Percentiles rank a stretch among this genome's conserved stretches.
Evolutionary conservation across 2,329 filamentous ascomycete species (phyloP).

Genomic region (Magnaporthiopsis rhizophila): DNA sequence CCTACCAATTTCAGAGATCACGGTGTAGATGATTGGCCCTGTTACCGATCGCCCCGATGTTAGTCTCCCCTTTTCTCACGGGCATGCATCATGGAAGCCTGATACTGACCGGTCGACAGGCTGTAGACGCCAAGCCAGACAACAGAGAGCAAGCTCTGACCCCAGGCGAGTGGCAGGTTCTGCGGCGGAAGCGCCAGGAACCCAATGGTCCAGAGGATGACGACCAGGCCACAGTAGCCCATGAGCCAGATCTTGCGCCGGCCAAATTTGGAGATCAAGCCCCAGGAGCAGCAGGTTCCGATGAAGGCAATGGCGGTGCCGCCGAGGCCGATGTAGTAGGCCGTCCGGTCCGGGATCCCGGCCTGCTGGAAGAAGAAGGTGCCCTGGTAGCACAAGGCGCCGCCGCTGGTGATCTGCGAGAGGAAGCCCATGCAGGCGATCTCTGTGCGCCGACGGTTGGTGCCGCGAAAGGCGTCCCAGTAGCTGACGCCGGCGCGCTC

Average conservation of each 20-base stretch:
- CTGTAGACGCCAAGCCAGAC: constrained; percentile 37
- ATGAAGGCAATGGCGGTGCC: constrained; percentile 35
- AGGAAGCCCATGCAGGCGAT: constrained; percentile 33
- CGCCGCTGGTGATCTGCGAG: constrained; percentile 33
- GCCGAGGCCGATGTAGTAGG: constrained; percentile 33
- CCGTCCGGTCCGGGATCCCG: constrained; percentile 27
- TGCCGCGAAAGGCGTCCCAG: constrained; percentile 38
- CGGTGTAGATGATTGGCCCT: constrained; percentile 35
- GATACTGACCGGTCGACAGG: constrained; percentile 26
- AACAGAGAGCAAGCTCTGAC: constrained; percentile 31
- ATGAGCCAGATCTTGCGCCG: constrained; percentile 33
- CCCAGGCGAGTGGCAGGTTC: constrained; percentile 27
- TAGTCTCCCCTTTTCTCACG: no score
- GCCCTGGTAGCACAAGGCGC: constrained; percentile 29
- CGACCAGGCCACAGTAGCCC: constrained; percentile 29
- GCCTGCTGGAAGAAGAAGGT: constrained; percentile 40
- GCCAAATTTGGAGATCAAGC: constrained; percentile 32
- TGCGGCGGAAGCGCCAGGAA: constrained; percentile 31
- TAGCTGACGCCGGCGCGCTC: constrained; percentile 30
- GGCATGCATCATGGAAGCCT: no score
- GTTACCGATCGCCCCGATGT: no score
- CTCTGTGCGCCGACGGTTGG: constrained; percentile 37
- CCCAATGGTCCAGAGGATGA: constrained; percentile 35
- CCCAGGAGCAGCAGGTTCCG: constrained; percentile 34
- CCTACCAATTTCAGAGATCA: constrained; percentile 31